A percentile compares a stretch with the other conserved stretches of the same genome.
Conservation (phyloP, 176 grass and related monocot species). For the Secale cereale region DNA sequence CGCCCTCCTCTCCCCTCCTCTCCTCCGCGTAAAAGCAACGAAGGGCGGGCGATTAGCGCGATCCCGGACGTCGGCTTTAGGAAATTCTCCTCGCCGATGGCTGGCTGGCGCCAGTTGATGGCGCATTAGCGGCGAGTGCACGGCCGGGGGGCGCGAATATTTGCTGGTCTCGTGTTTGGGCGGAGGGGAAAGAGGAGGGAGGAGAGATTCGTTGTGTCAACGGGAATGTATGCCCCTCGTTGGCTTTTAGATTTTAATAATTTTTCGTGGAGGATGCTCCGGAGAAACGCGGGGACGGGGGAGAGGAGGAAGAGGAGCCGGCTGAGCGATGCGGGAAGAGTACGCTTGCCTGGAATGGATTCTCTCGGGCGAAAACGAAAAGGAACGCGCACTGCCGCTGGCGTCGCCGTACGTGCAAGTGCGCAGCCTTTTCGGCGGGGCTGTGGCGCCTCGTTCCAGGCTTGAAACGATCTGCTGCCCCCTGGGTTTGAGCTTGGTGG, state of each 20-base stretch:
- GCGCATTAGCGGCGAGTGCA: slow-evolving; percentile 37
- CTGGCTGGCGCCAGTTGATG: slow-evolving; percentile 19
- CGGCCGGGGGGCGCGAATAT: slow-evolving; percentile 7
- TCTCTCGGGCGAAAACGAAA: not conserved
- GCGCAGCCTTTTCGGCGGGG: not conserved
- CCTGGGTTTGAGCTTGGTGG: not conserved
- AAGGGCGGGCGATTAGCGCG: not conserved
- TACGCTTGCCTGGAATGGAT: slow-evolving; percentile 42
- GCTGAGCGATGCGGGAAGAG: slow-evolving; percentile 34
- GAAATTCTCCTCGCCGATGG: slow-evolving; percentile 4
- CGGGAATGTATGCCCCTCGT: slow-evolving; percentile 40
- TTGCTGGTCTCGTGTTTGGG: slow-evolving; percentile 11
- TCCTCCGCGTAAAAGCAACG: slow-evolving; percentile 37
- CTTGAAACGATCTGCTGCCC: not conserved
- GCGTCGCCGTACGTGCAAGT: not conserved
- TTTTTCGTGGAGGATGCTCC: not conserved
- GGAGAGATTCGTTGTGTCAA: slow-evolving; percentile 62
- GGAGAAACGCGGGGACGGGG: not conserved
- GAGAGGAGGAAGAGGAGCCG: not conserved
- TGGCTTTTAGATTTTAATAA: not conserved
- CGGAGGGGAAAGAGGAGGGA: slow-evolving; percentile 1
- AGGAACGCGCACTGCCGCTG: not conserved
- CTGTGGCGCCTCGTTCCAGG: not conserved
- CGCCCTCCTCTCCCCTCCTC: not conserved
- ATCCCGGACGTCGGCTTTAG: slow-evolving; percentile 4